Conservation (phyloP, 2,329 filamentous ascomycete species). For the Ambrosiella xylebori region DNA sequence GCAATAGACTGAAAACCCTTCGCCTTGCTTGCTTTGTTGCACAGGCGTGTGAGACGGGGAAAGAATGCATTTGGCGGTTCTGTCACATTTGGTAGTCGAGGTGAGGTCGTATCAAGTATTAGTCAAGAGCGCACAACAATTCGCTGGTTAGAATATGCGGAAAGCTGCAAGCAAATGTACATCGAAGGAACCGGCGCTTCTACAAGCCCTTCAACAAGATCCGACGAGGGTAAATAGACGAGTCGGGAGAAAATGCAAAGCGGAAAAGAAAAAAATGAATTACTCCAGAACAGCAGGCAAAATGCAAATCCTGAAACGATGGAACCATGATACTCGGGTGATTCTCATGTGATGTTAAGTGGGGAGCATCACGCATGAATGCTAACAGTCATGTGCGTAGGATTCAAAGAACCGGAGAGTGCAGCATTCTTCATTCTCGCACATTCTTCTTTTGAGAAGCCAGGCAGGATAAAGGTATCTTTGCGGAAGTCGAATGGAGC, state of each 20-base stretch:
- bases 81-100: background rate
- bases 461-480: slow-evolving; percentile 34
- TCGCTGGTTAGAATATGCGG: background rate
- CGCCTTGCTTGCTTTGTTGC: background rate
- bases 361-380: slow-evolving; percentile 6
- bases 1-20: background rate
- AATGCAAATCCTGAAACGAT: background rate
- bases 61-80: background rate
- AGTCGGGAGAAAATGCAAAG: background rate
- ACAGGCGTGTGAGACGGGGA: background rate
- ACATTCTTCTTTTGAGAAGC: slow-evolving; percentile 42
- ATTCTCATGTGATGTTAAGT: background rate
- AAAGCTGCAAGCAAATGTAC: background rate
- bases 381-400: slow-evolving; percentile 9
- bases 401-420: slow-evolving; percentile 5
- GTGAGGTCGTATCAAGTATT: background rate
- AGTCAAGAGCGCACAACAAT: background rate
- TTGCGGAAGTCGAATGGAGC: slow-evolving; percentile 41
- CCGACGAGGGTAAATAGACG: background rate
- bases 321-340: background rate
- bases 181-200: slow-evolving; percentile 7
- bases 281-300: background rate
- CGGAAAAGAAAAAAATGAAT: background rate
- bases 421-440: slow-evolving; percentile 16
- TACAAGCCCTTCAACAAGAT: slow-evolving; percentile 3